Evolutionary conservation across 2,329 filamentous ascomycete genomes (phyloP).

Genomic region (Knoxdaviesia capensis): DNA sequence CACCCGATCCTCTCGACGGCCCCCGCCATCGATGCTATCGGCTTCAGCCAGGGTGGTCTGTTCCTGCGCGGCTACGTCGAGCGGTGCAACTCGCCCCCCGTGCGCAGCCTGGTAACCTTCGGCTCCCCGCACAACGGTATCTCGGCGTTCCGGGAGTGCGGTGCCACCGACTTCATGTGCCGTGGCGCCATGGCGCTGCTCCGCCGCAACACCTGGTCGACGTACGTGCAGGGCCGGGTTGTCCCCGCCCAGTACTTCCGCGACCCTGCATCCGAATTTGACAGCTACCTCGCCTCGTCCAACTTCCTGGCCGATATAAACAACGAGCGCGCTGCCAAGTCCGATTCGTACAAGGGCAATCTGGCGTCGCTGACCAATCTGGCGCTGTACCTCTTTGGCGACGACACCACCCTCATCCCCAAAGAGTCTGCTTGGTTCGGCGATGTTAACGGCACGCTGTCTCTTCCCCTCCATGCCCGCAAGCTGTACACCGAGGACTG

Average conservation of each 20-base stretch:
- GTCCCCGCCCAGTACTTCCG: slow-evolving; percentile 95
- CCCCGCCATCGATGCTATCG: slow-evolving; percentile 72
- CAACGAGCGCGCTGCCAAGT: slow-evolving; percentile 68
- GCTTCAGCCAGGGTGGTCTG: slow-evolving; percentile 89
- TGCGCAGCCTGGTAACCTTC: slow-evolving; percentile 69
- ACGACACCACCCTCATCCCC: slow-evolving; percentile 71
- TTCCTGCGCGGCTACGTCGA: slow-evolving; percentile 86
- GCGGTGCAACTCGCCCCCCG: slow-evolving; percentile 58
- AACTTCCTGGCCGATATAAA: slow-evolving; percentile 93
- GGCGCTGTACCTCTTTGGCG: slow-evolving; percentile 75
- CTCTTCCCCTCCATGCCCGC: slow-evolving; percentile 47
- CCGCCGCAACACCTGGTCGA: slow-evolving; percentile 60
- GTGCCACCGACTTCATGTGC: slow-evolving; percentile 56
- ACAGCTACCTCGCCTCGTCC: slow-evolving; percentile 56
- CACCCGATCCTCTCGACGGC: slow-evolving; percentile 67
- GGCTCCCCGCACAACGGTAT: slow-evolving; percentile 91
- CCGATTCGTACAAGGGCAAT: slow-evolving; percentile 50
- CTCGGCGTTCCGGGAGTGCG: slow-evolving; percentile 58
- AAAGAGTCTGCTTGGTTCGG: slow-evolving; percentile 85
- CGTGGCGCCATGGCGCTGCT: slow-evolving; percentile 60
- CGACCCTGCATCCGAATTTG: slow-evolving; percentile 39
- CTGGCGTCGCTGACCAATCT: slow-evolving; percentile 53
- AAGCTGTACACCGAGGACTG: slow-evolving; percentile 77
- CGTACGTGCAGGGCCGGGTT: slow-evolving; percentile 55
- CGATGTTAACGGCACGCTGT: slow-evolving; percentile 55